Evolutionary conservation across 2,329 filamentous ascomycete species (phyloP).

Genomic region (Colletotrichum limetticola): DNA sequence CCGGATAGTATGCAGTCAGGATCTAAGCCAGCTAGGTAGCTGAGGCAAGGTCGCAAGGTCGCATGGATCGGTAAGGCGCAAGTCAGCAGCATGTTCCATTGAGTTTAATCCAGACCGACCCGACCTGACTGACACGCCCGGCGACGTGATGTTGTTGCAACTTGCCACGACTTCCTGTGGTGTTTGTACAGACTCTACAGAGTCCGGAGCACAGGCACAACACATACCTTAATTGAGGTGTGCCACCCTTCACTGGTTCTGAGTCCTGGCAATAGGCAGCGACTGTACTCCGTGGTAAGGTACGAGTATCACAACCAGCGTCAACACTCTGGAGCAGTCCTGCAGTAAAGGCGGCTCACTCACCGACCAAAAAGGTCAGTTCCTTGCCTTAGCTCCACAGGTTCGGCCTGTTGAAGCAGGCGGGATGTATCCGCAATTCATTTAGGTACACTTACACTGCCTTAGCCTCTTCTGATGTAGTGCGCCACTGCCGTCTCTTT

Average conservation of each 20-base stretch:
- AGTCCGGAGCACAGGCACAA: not conserved
- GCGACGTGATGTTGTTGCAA: not conserved
- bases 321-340: too few species aligned
- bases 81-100: not conserved
- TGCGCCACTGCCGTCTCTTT: not conserved
- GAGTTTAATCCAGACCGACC: not conserved
- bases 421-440: conserved; percentile 1
- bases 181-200: not conserved
- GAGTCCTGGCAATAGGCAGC: too few species aligned
- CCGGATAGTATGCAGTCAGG: not conserved
- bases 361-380: not conserved
- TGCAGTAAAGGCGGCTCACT: not conserved
- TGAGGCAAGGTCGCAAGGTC: not conserved
- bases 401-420: not conserved
- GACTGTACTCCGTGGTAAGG: not conserved
- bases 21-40: not conserved
- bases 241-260: too few species aligned
- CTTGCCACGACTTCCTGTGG: not conserved
- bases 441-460: not conserved
- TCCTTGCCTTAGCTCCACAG: not conserved
- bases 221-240: not conserved
- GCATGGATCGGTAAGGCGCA: not conserved
- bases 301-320: not conserved
- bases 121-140: too few species aligned
- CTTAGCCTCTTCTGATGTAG: not conserved